Conservation (phyloP, 2,329 filamentous ascomycete species). For the Ophiostoma piceae region DNA sequence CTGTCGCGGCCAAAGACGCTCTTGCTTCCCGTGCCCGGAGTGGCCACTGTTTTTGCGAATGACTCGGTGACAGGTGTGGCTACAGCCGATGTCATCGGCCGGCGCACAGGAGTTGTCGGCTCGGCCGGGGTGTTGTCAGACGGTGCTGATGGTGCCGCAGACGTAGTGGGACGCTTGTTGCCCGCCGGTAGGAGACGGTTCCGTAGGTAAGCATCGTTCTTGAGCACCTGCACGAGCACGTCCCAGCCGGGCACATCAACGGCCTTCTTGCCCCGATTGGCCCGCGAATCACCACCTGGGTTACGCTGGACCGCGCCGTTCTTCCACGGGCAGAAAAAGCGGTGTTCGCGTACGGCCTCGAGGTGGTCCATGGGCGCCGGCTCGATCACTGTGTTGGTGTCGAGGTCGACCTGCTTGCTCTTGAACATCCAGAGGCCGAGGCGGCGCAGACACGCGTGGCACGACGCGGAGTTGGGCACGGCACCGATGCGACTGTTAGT, state of each 20-base stretch:
- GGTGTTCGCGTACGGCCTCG: slow-evolving; percentile 66
- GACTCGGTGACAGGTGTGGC: neutral
- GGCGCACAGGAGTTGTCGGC: slow-evolving; percentile 13
- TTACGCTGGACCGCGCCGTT: slow-evolving; percentile 58
- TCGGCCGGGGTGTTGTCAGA: neutral
- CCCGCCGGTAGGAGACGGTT: slow-evolving; percentile 30
- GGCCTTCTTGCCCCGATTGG: slow-evolving; percentile 1
- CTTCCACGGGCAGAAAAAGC: slow-evolving; percentile 80
- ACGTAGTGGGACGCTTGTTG: neutral
- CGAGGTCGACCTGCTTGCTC: slow-evolving; percentile 59
- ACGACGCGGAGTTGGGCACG: slow-evolving; percentile 69
- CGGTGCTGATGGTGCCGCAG: neutral
- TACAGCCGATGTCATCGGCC: neutral
- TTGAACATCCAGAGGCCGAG: slow-evolving; percentile 93
- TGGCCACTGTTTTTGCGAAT: slow-evolving; percentile 5
- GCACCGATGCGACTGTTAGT: slow-evolving; percentile 50
- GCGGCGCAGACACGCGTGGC: slow-evolving; percentile 79
- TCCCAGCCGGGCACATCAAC: slow-evolving; percentile 50
- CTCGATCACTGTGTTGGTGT: slow-evolving; percentile 47
- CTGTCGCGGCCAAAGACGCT: slow-evolving; percentile 19
- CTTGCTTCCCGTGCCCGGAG: slow-evolving; percentile 21
- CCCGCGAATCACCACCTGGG: slow-evolving; percentile 31
- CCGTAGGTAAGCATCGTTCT: slow-evolving; percentile 54
- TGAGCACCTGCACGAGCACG: slow-evolving; percentile 48
- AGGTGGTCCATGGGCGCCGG: slow-evolving; percentile 61